Percentiles rank a stretch among this genome's conserved stretches.
These are phyloP conservation scores for Pleurotus citrinopileatus DNA, from an alignment of 768 basidiomycete genomes.

Conservation along the genomic window DNA sequence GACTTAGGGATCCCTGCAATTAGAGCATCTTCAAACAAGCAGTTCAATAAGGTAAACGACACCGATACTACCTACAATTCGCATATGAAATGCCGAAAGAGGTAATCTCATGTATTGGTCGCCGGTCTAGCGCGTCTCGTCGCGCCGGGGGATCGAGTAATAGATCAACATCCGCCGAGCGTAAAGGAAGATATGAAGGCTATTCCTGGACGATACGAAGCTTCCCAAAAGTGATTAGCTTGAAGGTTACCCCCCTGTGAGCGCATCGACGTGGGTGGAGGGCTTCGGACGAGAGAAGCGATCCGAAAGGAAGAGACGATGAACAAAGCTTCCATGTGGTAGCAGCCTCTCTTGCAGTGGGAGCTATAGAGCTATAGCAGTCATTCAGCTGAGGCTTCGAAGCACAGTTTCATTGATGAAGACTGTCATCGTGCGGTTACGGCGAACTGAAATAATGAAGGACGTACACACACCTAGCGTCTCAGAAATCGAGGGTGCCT, in stretches of 20 bases:
- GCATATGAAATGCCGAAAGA: slow-evolving; percentile 7
- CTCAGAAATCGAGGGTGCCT: slow-evolving; percentile 3
- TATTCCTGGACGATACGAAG: background rate
- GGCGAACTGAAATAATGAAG: slow-evolving; percentile 9
- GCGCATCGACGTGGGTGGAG: slow-evolving; percentile 1
- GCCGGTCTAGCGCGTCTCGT: background rate
- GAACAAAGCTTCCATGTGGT: background rate
- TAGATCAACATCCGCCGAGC: background rate
- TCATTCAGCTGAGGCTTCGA: slow-evolving; percentile 4
- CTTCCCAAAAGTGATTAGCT: background rate
- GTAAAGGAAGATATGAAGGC: background rate
- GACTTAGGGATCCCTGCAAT: too few relatives aligned
- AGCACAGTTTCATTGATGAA: slow-evolving; percentile 11
- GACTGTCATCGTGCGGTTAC: slow-evolving; percentile 2
- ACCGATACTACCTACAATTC: background rate
- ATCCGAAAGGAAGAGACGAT: background rate
- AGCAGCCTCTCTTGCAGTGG: background rate
- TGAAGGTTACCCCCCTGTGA: background rate
- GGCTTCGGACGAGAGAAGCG: background rate
- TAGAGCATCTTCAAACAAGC: too few relatives aligned
- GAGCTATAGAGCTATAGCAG: background rate
- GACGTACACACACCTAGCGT: background rate
- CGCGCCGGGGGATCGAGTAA: background rate
- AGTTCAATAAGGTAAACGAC: background rate
- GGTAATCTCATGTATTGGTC: background rate